A percentile compares a stretch with the other conserved stretches of the same genome.
These are phyloP conservation scores for Eutypa lata DNA, from an alignment of 2,329 filamentous ascomycete genomes.

Conservation along the genomic window DNA sequence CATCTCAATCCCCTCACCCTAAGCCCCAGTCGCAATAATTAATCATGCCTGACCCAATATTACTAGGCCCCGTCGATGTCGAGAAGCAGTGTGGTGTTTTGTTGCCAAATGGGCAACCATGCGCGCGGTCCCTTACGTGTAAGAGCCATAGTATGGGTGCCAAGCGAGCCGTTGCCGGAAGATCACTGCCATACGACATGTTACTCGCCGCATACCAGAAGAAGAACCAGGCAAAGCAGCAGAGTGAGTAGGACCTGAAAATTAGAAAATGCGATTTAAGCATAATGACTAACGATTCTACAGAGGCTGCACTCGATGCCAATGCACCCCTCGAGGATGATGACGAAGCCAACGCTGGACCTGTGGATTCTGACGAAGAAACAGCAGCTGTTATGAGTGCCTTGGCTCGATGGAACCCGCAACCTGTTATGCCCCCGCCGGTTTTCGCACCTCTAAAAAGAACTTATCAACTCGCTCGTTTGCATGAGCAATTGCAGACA, in stretches of 20 bases:
- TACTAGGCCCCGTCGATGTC: conserved; percentile 77
- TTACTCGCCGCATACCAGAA: conserved; percentile 85
- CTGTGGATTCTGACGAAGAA: conserved; percentile 93
- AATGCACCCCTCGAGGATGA: conserved; percentile 88
- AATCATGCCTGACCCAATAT: conserved; percentile 6
- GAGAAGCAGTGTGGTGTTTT: conserved; percentile 90
- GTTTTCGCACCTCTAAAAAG: conserved; percentile 59
- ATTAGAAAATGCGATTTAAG: background rate
- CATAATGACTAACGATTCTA: conserved; percentile 21
- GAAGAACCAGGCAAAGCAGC: conserved; percentile 98
- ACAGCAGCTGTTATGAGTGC: conserved; percentile 84
- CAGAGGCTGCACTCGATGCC: conserved; percentile 90
- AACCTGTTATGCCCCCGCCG: conserved; percentile 69
- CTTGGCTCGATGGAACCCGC: conserved; percentile 71
- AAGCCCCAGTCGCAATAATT: background rate
- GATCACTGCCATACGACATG: conserved; percentile 90
- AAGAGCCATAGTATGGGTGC: conserved; percentile 96
- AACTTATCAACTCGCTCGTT: conserved; percentile 59
- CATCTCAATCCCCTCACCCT: conserved; percentile 1
- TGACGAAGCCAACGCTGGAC: conserved; percentile 72
- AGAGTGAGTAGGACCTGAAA: conserved; percentile 62
- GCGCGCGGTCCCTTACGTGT: conserved; percentile 85
- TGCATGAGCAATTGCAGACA: conserved; percentile 64
- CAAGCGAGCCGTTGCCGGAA: conserved; percentile 81
- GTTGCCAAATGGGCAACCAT: conserved; percentile 80